phyloP scores from a whole-genome alignment of 306 rosid genomes.

The Myrica gale region DNA sequence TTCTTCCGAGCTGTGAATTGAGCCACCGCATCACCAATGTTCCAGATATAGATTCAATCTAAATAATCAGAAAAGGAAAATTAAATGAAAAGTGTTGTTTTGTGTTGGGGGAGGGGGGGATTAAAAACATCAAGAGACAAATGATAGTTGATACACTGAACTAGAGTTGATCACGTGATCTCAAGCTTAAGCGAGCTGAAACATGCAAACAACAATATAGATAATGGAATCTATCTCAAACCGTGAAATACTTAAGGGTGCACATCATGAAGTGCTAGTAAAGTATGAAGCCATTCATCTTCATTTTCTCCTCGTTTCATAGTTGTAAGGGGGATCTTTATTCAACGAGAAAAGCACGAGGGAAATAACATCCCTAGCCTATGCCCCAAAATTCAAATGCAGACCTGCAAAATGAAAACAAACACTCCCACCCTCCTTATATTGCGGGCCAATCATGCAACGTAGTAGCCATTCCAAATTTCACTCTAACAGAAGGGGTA shows the following conservation, averaged over 20 bases:
- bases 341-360: background rate
- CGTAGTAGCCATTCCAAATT: background rate
- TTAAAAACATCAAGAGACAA: conserved; percentile 12
- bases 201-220: conserved; percentile 12
- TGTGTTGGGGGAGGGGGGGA: too few species aligned
- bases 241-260: background rate
- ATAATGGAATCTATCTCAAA: conserved; percentile 19
- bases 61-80: conserved; percentile 17
- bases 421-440: background rate
- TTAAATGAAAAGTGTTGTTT: background rate
- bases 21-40: conserved; percentile 96
- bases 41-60: conserved; percentile 96
- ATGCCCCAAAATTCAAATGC: background rate
- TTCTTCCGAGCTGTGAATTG: conserved; percentile 88
- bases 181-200: conserved; percentile 23
- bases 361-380: background rate
- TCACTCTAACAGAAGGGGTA: background rate
- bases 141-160: background rate
- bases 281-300: background rate
- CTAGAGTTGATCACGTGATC: conserved; percentile 3
- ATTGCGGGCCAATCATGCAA: background rate
- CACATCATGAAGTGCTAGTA: background rate
- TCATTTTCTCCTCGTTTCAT: background rate
- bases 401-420: background rate
- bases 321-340: background rate